Conservation (phyloP, 352 stramenopile genomes). For the Phytophthora tentaculata region DNA sequence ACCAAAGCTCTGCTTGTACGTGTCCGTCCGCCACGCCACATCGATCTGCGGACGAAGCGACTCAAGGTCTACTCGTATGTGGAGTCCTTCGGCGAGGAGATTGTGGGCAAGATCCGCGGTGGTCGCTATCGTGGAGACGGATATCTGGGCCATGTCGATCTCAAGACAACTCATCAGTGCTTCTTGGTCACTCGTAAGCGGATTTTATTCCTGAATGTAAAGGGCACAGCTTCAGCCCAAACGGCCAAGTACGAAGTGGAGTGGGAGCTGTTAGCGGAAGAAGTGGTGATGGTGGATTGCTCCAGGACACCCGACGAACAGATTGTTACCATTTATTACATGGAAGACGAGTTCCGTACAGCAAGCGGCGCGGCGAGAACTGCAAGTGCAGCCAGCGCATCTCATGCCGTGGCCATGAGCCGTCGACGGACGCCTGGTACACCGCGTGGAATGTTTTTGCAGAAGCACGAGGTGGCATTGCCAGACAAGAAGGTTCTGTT, state of each 20-base stretch:
- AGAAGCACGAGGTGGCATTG: slow-evolving; percentile 77
- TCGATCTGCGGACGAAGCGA: slow-evolving; percentile 77
- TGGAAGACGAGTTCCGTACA: slow-evolving; percentile 70
- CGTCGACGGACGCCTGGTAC: slow-evolving; percentile 44
- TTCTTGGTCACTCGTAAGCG: slow-evolving; percentile 86
- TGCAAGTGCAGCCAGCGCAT: slow-evolving; percentile 17
- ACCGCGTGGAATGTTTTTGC: slow-evolving; percentile 72
- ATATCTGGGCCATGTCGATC: slow-evolving; percentile 83
- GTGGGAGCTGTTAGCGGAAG: slow-evolving; percentile 82
- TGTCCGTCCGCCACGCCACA: slow-evolving; percentile 78
- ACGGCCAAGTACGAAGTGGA: slow-evolving; percentile 77
- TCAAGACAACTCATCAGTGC: slow-evolving; percentile 76
- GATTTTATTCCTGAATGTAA: slow-evolving; percentile 80
- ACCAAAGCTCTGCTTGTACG: slow-evolving; percentile 83
- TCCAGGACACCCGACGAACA: slow-evolving; percentile 39
- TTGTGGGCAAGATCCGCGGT: slow-evolving; percentile 81
- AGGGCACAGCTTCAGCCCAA: slow-evolving; percentile 39
- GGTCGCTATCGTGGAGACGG: slow-evolving; percentile 80
- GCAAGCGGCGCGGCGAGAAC: slow-evolving; percentile 33
- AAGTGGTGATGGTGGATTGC: slow-evolving; percentile 84
- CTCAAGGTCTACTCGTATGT: slow-evolving; percentile 90
- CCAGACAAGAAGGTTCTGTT: slow-evolving; percentile 83
- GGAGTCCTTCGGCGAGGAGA: slow-evolving; percentile 87
- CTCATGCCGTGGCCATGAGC: slow-evolving; percentile 31
- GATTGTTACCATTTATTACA: slow-evolving; percentile 67